Percentiles rank a stretch among this genome's conserved stretches.
Conservation (phyloP, 1,284 basidiomycete genomes). For the Xanthoconium separans region DNA sequence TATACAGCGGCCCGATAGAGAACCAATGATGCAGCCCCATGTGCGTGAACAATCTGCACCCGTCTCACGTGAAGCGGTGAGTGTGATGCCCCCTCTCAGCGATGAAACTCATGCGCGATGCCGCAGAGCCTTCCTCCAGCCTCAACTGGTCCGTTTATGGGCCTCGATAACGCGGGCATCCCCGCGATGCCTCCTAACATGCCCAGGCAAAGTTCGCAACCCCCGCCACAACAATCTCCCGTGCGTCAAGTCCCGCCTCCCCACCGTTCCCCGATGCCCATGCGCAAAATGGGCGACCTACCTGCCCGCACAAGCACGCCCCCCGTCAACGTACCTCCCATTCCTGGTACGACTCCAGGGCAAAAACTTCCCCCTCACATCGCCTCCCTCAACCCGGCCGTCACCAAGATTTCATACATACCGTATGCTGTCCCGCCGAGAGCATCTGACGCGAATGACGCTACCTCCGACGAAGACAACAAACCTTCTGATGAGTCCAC, state of each 20-base stretch:
- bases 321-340: constrained; percentile 24
- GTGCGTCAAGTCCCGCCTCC: constrained; percentile 16
- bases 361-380: constrained; percentile 36
- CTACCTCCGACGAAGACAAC: constrained; percentile 24
- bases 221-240: constrained; percentile 30
- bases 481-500: constrained; percentile 15
- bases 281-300: constrained; percentile 25
- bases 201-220: constrained; percentile 26
- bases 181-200: constrained; percentile 16
- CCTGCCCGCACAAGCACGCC: constrained; percentile 16
- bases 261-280: constrained; percentile 24
- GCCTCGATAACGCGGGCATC: constrained; percentile 19
- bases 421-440: constrained; percentile 26
- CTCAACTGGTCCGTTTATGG: constrained; percentile 24
- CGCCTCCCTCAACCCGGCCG: constrained; percentile 33
- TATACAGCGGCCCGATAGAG: constrained; percentile 27
- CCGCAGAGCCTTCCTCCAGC: constrained; percentile 25
- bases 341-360: constrained; percentile 27
- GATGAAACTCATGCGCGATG: constrained; percentile 2
- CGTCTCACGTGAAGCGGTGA: constrained; percentile 26
- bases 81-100: constrained; percentile 1
- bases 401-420: constrained; percentile 33
- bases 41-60: constrained; percentile 26
- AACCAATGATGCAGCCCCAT: constrained; percentile 26
- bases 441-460: constrained; percentile 18